Base-by-base conservation (phyloP, 2,329 filamentous ascomycete genomes). In the Seiridium cupressi region DNA sequence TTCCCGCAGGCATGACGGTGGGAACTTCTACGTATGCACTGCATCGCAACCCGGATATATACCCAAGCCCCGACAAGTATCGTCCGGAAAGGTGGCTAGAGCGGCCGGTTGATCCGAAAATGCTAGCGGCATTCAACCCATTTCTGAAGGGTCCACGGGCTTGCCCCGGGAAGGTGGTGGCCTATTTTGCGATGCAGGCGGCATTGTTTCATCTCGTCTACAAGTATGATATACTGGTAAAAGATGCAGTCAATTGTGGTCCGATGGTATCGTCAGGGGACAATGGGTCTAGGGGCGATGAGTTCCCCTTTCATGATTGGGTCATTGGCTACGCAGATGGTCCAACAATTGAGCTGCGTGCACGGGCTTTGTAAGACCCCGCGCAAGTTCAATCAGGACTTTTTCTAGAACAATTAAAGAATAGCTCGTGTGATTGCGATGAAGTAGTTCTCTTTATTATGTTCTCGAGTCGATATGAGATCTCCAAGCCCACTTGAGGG, bases 141-240 rank as follows among this genome's bases (percentile, higher is more conserved):
- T 58, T 58, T 4, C 46, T 58, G 31, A 58, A 58, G 18, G 56
- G 56, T 8, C 56, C 56, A 10, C 36, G 56, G 5, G 56, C 56
- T 6, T 58, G 56, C 26, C 56, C 56, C 0, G 56, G 56, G 5
- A 51, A 51, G 26, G 44, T 44, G 46, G 46, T 58, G 6, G 56
- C 56, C 26, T 58, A 58, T 46, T 9, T 51, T n/a, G 56, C 56
- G 1, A 51, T 58, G 44, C 56, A 58, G 18, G 10, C 42, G 11
- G 56, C 46, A 18, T 44, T 58, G 35, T 58, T 58, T 44, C 56
- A 58, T 44, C 9, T 58, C 5, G 13, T 58, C 4, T 44, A 58
- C 11, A 51, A 9, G 18, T 58, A 51, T 34, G 56, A 58, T 35
- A 2, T 51, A 3, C 3, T 53, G 35, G 34, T 53, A 3, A 38